phyloP scores from a whole-genome alignment of 2,329 filamentous ascomycete species.

The Alternaria atra region DNA sequence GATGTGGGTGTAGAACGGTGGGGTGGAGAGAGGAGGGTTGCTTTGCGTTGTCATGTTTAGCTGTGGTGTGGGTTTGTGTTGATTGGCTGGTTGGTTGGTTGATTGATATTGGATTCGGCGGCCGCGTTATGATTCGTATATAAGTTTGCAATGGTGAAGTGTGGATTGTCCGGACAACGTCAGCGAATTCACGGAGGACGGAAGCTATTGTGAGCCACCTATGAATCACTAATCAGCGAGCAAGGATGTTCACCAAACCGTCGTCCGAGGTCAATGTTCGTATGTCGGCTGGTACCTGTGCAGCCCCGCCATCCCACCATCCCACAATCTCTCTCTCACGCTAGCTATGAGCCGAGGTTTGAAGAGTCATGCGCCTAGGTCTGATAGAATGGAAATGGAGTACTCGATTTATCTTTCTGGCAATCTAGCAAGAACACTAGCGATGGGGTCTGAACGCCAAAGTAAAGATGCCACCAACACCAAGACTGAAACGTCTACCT shows the following conservation, averaged over 20 bases:
- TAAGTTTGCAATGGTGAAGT: too few relatives aligned
- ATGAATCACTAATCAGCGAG: not conserved
- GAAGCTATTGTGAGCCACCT: too few relatives aligned
- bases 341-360: not conserved
- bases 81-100: not conserved
- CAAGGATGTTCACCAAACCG: not conserved
- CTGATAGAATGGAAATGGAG: too few relatives aligned
- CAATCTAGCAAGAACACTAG: too few relatives aligned
- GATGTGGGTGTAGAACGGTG: conserved; percentile 45
- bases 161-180: too few relatives aligned
- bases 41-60: not conserved
- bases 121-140: too few relatives aligned
- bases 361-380: not conserved
- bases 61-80: not conserved
- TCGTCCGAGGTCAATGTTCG: not conserved
- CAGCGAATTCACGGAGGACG: too few relatives aligned
- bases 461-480: too few relatives aligned
- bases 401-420: too few relatives aligned
- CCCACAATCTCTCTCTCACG: not conserved
- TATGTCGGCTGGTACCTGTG: not conserved
- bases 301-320: not conserved
- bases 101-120: too few relatives aligned
- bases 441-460: too few relatives aligned
- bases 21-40: conserved; percentile 25
- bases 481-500: too few relatives aligned